Evolutionary conservation across 768 basidiomycete genomes (phyloP).

Genomic region (Hysterangium stoloniferum): DNA sequence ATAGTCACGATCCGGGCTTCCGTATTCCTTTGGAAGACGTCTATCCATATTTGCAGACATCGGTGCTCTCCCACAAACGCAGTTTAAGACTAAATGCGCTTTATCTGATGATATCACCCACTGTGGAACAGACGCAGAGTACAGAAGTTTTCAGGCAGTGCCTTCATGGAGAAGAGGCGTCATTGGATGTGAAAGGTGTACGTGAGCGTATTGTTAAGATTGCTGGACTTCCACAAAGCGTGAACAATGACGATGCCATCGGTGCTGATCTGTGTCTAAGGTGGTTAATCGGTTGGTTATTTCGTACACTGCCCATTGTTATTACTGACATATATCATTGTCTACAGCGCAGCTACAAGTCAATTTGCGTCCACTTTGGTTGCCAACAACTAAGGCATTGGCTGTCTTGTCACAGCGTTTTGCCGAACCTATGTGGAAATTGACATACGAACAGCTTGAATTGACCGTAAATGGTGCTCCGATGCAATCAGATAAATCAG

Average conservation of each 20-base stretch:
- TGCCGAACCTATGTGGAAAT: slow-evolving; percentile 63
- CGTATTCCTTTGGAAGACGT: slow-evolving; percentile 35
- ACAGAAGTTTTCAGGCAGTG: slow-evolving; percentile 56
- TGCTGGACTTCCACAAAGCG: slow-evolving; percentile 55
- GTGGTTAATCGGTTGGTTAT: slow-evolving; percentile 63
- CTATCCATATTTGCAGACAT: slow-evolving; percentile 43
- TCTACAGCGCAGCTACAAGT: slow-evolving; percentile 80
- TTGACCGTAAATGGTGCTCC: slow-evolving; percentile 17
- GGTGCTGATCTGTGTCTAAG: slow-evolving; percentile 57
- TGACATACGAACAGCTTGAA: slow-evolving; percentile 59
- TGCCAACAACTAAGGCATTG: slow-evolving; percentile 66
- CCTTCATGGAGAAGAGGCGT: slow-evolving; percentile 72
- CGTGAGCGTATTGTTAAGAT: slow-evolving; percentile 80
- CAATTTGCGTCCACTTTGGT: slow-evolving; percentile 86
- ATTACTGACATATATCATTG: background rate
- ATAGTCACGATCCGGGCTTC: slow-evolving; percentile 13
- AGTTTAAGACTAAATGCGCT: slow-evolving; percentile 56
- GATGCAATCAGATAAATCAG: background rate
- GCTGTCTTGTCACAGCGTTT: slow-evolving; percentile 44
- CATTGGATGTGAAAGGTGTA: slow-evolving; percentile 71
- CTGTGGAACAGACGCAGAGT: slow-evolving; percentile 27
- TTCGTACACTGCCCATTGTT: background rate
- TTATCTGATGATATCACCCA: slow-evolving; percentile 48
- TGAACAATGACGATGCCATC: slow-evolving; percentile 39
- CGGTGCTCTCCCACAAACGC: slow-evolving; percentile 69